Conservation (phyloP, 768 basidiomycete species). For the Leccinum uliginosum region DNA sequence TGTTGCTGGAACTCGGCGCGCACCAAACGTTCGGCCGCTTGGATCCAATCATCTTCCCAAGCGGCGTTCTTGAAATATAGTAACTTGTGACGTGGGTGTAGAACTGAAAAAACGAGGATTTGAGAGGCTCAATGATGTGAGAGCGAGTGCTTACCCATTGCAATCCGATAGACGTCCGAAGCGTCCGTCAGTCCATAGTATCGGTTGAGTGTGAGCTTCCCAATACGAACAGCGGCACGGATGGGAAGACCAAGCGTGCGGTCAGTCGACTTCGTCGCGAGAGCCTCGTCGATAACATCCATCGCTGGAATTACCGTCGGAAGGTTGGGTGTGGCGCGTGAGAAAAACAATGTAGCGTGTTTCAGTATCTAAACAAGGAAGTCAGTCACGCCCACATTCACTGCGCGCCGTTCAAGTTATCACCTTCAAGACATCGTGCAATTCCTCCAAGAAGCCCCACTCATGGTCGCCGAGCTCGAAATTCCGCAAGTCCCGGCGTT, state of each 20-base stretch:
- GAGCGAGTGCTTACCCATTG: background rate
- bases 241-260: background rate
- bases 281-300: background rate
- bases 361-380: background rate
- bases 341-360: background rate
- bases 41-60: background rate
- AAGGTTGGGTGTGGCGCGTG: background rate
- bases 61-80: background rate
- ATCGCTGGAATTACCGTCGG: background rate
- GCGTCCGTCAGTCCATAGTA: background rate
- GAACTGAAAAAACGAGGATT: background rate
- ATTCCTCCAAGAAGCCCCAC: conserved; percentile 32
- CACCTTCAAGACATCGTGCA: conserved; percentile 31
- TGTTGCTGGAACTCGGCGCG: background rate
- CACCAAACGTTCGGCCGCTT: background rate
- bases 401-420: too few species aligned
- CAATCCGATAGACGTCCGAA: background rate
- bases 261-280: background rate
- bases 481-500: conserved; percentile 4
- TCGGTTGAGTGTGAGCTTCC: background rate
- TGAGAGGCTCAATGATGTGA: too few species aligned
- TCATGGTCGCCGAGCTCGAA: conserved; percentile 26
- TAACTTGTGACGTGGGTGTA: background rate
- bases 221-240: background rate
- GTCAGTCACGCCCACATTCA: too few species aligned